Percentiles rank a stretch among this genome's conserved stretches.
These are phyloP conservation scores for Ephemerocybe angulata DNA, from an alignment of 768 basidiomycete species.

Conservation along the genomic window DNA sequence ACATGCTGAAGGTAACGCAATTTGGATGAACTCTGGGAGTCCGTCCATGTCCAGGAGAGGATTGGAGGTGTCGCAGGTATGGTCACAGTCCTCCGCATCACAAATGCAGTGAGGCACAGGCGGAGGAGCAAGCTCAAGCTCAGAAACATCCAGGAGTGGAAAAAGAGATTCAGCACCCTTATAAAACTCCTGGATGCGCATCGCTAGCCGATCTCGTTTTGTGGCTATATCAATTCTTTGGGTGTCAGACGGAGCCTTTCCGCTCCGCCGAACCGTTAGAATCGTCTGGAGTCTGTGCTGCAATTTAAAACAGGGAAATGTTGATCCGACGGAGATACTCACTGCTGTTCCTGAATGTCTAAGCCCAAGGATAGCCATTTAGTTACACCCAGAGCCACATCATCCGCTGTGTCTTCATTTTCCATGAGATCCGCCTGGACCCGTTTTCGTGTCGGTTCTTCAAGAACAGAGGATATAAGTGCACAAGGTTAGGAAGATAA, in stretches of 20 bases:
- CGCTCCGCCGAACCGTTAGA: not conserved
- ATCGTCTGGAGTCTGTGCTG: not conserved
- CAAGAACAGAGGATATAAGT: not conserved
- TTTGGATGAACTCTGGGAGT: not conserved
- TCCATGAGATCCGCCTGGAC: not conserved
- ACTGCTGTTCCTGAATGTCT: constrained; percentile 5
- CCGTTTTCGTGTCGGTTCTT: not conserved
- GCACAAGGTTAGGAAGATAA: not conserved
- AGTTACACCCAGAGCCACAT: not conserved
- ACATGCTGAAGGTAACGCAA: not conserved
- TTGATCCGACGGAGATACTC: not conserved
- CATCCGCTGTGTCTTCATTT: not conserved
- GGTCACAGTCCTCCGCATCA: not conserved
- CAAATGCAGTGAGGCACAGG: not conserved
- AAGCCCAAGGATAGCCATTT: constrained; percentile 1
- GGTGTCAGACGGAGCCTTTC: not conserved
- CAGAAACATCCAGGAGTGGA: not conserved
- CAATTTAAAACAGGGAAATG: not conserved
- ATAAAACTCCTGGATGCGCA: not conserved
- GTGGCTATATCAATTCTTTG: not conserved
- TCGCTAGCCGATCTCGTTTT: not conserved
- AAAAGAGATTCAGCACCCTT: not conserved
- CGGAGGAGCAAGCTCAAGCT: not conserved
- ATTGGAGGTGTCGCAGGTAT: not conserved
- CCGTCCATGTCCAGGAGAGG: not conserved